Conservation (phyloP, 1,284 basidiomycete genomes). For the Irpex lacteus region DNA sequence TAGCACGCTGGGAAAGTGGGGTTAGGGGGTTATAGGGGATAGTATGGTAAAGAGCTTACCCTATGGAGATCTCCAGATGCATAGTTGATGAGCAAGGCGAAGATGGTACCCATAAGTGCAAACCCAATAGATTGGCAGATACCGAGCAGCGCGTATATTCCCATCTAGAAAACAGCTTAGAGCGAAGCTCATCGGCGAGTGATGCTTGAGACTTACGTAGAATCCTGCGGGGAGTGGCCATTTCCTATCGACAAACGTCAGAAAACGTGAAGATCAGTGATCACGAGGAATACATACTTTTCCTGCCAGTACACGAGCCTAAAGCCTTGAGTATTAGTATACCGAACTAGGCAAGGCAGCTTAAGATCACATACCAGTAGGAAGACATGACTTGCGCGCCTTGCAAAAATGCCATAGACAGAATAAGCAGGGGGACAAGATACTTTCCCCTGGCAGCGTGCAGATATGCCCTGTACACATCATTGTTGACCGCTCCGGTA, state of each 20-base stretch:
- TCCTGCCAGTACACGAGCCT: slow-evolving; percentile 77
- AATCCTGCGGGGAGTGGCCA: slow-evolving; percentile 54
- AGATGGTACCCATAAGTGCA: slow-evolving; percentile 54
- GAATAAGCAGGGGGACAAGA: slow-evolving; percentile 50
- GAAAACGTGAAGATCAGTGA: slow-evolving; percentile 4
- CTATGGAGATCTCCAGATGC: slow-evolving; percentile 55
- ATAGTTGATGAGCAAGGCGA: slow-evolving; percentile 62
- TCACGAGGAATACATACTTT: slow-evolving; percentile 28
- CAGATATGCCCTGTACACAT: slow-evolving; percentile 53
- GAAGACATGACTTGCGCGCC: slow-evolving; percentile 60
- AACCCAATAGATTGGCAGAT: slow-evolving; percentile 45
- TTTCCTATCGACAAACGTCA: slow-evolving; percentile 29
- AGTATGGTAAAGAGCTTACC: slow-evolving; percentile 14
- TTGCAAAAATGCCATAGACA: slow-evolving; percentile 55
- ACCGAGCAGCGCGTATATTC: slow-evolving; percentile 60
- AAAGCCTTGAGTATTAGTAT: slow-evolving; percentile 3
- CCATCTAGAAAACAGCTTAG: slow-evolving; percentile 47
- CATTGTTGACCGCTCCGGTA: slow-evolving; percentile 50
- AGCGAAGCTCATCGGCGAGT: neutral
- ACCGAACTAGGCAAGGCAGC: neutral
- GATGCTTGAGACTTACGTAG: slow-evolving; percentile 43
- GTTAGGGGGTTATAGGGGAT: slow-evolving; percentile 13
- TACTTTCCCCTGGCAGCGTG: slow-evolving; percentile 52
- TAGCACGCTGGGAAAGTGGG: slow-evolving; percentile 41
- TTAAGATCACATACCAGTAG: slow-evolving; percentile 49